Evolutionary conservation across 2,329 filamentous ascomycete genomes (phyloP), one percentile per base, ranked within the genome.

Genomic region (Sarocladiaceae sp.): DNA sequence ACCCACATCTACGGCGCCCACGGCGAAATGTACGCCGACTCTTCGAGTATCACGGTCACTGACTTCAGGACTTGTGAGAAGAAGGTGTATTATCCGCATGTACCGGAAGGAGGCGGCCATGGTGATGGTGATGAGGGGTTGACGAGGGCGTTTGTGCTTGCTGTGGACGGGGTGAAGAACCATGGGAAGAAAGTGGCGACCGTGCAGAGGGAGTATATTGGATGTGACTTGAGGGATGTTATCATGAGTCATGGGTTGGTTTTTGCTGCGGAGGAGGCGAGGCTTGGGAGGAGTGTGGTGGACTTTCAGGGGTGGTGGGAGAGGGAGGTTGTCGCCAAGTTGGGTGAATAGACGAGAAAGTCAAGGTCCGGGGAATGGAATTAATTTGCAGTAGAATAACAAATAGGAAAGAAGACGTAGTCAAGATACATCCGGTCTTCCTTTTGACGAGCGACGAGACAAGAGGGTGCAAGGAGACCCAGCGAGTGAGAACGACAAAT

Each of bases 191-290:
- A 74, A 25, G 86, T 88, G 1, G 72, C 78, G 33, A 78, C 79
- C 55, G 92, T 92, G 2, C 93, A 97, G 75, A 75, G 76, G 53
- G 75, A 84, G 62, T 83, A 85, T 64, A 75, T 97, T 22, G 90
- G 90, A 0, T 96, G 90, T 69, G 88, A 86, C 11, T 71, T 96
- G 8, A 90, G 96, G 53, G 94, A 97, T 63, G 83, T 87, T 1
- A 79, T 97, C 17, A 78, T 87, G 47, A 96, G 90, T 62, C 94
- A 97, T 71, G 92, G 88, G 2, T 81, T 94, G 70, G 93, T 97
- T 0, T 99, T 97, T 73, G 92, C 90, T 22, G 94, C 93, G 0
- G 94, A 97, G 70, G 88, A 96, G 61, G 90, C 93, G 4, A 80
- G 93, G 61, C 76, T 73, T 49, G 76, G 78, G 49, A 82, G 79